These are phyloP conservation scores for Monilinia laxa DNA, from an alignment of 2,329 filamentous ascomycete species.

Conservation along the genomic window DNA sequence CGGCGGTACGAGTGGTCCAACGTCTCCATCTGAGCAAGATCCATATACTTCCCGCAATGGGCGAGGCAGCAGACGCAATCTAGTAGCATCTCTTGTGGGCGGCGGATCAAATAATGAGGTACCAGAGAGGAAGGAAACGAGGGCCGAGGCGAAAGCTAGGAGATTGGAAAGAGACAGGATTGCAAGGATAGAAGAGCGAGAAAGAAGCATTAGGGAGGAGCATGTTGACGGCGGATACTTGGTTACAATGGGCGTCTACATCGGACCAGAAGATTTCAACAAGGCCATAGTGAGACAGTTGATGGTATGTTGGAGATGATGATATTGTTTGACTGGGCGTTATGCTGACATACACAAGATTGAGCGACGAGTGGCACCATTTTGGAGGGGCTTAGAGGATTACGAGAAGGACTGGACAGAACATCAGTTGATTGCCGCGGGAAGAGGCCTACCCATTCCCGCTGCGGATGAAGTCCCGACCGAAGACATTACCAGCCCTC, in stretches of 20 bases:
- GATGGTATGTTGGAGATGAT: conserved; percentile 61
- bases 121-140: conserved; percentile 71
- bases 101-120: conserved; percentile 33
- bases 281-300: conserved; percentile 85
- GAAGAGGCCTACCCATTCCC: conserved; percentile 78
- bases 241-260: conserved; percentile 92
- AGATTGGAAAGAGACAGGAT: conserved; percentile 78
- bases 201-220: conserved; percentile 87
- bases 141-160: conserved; percentile 85
- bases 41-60: conserved; percentile 34
- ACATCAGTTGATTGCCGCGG: conserved; percentile 89
- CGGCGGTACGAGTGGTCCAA: conserved; percentile 29
- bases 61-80: conserved; percentile 38
- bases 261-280: conserved; percentile 88
- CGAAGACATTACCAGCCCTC: conserved; percentile 57
- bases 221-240: conserved; percentile 92
- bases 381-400: conserved; percentile 92
- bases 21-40: conserved; percentile 33
- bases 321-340: conserved; percentile 2
- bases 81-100: conserved; percentile 40
- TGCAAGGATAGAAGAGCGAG: conserved; percentile 76
- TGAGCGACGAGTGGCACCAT: conserved; percentile 86
- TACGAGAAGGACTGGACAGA: conserved; percentile 89
- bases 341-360: conserved; percentile 58
- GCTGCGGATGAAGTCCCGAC: conserved; percentile 78